Evolutionary conservation across 768 basidiomycete genomes (phyloP).

Genomic region (Amanita brunnescens): DNA sequence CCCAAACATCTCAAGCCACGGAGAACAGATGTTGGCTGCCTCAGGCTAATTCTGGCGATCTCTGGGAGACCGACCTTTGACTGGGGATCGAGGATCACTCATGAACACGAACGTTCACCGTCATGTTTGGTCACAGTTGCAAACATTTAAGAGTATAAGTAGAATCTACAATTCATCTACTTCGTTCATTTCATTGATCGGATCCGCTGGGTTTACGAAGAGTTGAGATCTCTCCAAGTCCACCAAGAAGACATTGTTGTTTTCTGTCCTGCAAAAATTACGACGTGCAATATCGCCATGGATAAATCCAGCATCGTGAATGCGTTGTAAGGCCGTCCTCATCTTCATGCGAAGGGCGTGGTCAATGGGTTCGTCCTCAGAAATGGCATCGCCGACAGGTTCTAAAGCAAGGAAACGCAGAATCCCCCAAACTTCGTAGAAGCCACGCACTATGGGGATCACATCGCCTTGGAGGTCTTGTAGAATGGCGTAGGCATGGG

Average conservation of each 20-base stretch:
- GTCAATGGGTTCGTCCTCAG: neutral
- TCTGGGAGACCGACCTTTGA: too few species aligned
- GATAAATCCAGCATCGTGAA: neutral
- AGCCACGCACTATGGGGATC: slow-evolving; percentile 13
- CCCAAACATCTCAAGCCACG: too few species aligned
- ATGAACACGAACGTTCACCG: too few species aligned
- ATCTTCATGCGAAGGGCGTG: neutral
- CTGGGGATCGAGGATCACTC: too few species aligned
- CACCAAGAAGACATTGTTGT: neutral
- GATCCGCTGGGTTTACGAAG: neutral
- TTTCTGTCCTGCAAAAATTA: neutral
- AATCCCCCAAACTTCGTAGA: slow-evolving; percentile 14
- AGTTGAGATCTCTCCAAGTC: neutral
- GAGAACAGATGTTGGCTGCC: too few species aligned
- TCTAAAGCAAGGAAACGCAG: slow-evolving; percentile 14
- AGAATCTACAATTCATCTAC: neutral
- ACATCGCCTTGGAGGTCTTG: slow-evolving; percentile 9
- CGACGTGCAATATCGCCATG: neutral
- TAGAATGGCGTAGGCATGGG: slow-evolving; percentile 11
- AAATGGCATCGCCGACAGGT: slow-evolving; percentile 12
- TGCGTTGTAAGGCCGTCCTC: neutral
- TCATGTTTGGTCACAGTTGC: too few species aligned
- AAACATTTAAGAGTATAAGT: too few species aligned
- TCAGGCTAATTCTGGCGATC: too few species aligned
- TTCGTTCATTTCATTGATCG: neutral